Base-by-base conservation (phyloP, 352 stramenopile species). In the Globisporangium rhizosaccharum region DNA sequence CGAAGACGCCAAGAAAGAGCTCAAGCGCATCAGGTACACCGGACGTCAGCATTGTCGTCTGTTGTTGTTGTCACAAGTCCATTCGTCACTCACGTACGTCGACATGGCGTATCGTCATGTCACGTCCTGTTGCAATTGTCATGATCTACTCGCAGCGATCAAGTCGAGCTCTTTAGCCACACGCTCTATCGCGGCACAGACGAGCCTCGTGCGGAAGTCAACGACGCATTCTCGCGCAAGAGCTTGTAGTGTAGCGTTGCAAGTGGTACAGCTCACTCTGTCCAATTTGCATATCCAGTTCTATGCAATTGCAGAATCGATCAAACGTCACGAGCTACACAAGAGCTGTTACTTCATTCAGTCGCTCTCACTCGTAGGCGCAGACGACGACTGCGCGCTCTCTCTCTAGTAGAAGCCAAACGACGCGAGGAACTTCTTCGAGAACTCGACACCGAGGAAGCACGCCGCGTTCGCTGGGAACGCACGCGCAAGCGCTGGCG, bases 381-480 rank as follows among this genome's bases (percentile, higher is more conserved):
- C 33, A 39, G 33, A 23, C 23, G 23, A 23, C 23, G 23, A 53
- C 54, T 57, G 46, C 44, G 33, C 50, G 56, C 28, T 48, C 25
- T 53, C 39, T 30, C 20, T 49, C 50, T 88, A 94, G 67, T 92
- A 87, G 60, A 92, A 73, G 46, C 83, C 85, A 20, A 92, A 79
- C 57, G 71, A 79, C 49, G 65, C 75, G 33, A 94, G 67, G 61
- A 89, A 83, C 70, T 91, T 92, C 68, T 91, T 90, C 46, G 85
- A 94, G 65, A 93, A 89, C 64, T 94, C 85, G 18, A 94, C 81
- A 48, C 85, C 85, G 1, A 94, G 66, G 71, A 99, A 99, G 71
- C 96, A 99, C 8, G 96, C 94, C 9, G 96, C 96, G 65, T 98
- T 98, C 15, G 96, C 96, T 25, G 83, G 83, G 78, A 99, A 99